A percentile compares a stretch with the other conserved stretches of the same genome.
Evolutionary conservation across 345 rosid genomes (phyloP).

Genomic region (Salix purpurea): DNA sequence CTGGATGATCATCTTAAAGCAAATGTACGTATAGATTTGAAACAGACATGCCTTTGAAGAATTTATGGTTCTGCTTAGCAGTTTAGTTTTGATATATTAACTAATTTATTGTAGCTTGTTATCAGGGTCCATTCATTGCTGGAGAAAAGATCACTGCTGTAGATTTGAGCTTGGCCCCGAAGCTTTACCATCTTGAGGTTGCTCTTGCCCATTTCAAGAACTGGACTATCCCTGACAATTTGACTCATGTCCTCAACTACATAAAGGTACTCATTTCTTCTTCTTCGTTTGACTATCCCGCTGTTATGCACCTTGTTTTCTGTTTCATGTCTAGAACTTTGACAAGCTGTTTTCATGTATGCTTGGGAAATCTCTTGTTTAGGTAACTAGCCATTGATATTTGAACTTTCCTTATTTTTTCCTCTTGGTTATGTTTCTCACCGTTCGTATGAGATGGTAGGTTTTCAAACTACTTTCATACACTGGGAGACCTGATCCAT

Average conservation of each 20-base stretch:
- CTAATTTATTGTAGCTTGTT: slow-evolving; percentile 5
- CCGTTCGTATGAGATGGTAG: background rate
- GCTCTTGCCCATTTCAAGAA: slow-evolving; percentile 85
- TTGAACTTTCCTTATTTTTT: background rate
- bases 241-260: slow-evolving; percentile 59
- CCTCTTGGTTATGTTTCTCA: background rate
- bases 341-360: background rate
- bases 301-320: background rate
- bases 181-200: slow-evolving; percentile 79
- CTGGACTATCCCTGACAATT: slow-evolving; percentile 67
- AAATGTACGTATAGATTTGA: slow-evolving; percentile 33
- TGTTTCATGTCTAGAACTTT: background rate
- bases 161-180: slow-evolving; percentile 85
- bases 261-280: slow-evolving; percentile 35
- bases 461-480: background rate
- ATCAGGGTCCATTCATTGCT: slow-evolving; percentile 73
- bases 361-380: too few species aligned
- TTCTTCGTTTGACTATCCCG: background rate
- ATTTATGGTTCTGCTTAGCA: background rate
- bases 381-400: too few species aligned
- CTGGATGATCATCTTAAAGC: slow-evolving; percentile 76
- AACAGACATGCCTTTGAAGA: background rate
- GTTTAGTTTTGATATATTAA: background rate
- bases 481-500: background rate
- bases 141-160: slow-evolving; percentile 68